A percentile compares a stretch with the other conserved stretches of the same genome.
Evolutionary conservation across 306 rosid genomes (phyloP).

Genomic region (Bauhinia variegata): DNA sequence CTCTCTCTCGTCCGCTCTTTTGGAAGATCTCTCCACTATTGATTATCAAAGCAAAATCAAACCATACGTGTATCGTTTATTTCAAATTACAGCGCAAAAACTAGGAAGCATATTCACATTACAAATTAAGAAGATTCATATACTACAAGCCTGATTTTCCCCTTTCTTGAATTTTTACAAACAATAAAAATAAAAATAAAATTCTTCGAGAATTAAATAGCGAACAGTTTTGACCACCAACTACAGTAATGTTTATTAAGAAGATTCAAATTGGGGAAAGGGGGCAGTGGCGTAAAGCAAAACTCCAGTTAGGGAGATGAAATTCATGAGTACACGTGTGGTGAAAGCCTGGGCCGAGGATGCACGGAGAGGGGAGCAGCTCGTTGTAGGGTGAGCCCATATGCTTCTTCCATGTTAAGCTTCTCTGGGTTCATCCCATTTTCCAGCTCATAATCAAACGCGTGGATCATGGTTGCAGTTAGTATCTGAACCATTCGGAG

Average conservation of each 20-base stretch:
- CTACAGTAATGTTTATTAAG: not conserved
- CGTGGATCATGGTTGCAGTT: slow-evolving; percentile 55
- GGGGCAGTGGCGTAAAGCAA: not conserved
- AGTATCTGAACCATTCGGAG: slow-evolving; percentile 61
- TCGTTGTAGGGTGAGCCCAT: slow-evolving; percentile 72
- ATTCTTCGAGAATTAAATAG: too few relatives aligned
- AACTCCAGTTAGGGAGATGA: not conserved
- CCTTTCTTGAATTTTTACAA: too few relatives aligned
- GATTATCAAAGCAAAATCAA: not conserved
- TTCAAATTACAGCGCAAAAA: not conserved
- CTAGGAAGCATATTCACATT: not conserved
- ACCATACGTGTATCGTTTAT: not conserved
- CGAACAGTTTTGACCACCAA: not conserved
- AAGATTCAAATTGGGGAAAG: not conserved
- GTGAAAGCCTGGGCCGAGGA: slow-evolving; percentile 57
- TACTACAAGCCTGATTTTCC: too few relatives aligned
- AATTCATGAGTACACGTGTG: slow-evolving; percentile 26
- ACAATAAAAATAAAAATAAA: too few relatives aligned
- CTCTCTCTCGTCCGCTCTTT: too few relatives aligned
- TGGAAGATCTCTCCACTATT: not conserved
- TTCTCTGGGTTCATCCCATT: slow-evolving; percentile 46
- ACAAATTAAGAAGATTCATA: not conserved
- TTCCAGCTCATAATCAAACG: slow-evolving; percentile 61
- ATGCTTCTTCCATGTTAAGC: slow-evolving; percentile 78
- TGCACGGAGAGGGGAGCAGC: slow-evolving; percentile 53